Conservation (phyloP, 257 asterid genomes). For the Cruciata laevipes region DNA sequence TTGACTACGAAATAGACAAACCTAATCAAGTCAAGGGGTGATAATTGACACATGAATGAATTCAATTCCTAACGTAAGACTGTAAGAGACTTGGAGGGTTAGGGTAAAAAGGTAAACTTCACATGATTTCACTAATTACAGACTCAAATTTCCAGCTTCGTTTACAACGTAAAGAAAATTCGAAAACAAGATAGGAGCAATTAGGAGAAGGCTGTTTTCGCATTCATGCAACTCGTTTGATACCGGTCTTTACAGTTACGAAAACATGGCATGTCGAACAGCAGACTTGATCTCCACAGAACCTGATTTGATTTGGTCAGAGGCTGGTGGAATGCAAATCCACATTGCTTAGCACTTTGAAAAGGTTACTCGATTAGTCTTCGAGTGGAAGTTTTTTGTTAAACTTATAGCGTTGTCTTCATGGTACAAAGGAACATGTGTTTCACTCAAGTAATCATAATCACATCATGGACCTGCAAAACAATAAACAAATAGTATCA, state of each 20-base stretch:
- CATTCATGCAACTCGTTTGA: neutral
- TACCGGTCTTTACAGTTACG: neutral
- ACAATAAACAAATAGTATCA: neutral
- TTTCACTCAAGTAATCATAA: neutral
- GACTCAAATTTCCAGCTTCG: neutral
- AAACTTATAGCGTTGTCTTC: neutral
- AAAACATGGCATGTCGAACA: neutral
- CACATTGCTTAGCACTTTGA: constrained; percentile 2
- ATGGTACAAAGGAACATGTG: neutral
- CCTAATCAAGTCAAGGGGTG: neutral
- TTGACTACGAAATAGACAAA: neutral
- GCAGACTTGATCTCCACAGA: neutral
- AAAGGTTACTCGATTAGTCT: neutral
- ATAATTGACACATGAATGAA: too few relatives aligned
- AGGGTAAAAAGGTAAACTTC: too few relatives aligned
- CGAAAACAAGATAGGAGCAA: neutral
- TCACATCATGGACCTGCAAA: constrained; percentile 15
- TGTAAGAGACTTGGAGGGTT: too few relatives aligned
- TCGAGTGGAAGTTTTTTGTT: neutral
- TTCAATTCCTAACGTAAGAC: neutral
- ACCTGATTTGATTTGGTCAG: neutral
- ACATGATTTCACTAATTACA: neutral
- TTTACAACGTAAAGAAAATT: neutral
- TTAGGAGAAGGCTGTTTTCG: neutral
- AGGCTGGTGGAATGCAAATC: neutral